Base-by-base conservation (phyloP, 225 moss, liverwort and hornwort species). In the Asterella californica region DNA sequence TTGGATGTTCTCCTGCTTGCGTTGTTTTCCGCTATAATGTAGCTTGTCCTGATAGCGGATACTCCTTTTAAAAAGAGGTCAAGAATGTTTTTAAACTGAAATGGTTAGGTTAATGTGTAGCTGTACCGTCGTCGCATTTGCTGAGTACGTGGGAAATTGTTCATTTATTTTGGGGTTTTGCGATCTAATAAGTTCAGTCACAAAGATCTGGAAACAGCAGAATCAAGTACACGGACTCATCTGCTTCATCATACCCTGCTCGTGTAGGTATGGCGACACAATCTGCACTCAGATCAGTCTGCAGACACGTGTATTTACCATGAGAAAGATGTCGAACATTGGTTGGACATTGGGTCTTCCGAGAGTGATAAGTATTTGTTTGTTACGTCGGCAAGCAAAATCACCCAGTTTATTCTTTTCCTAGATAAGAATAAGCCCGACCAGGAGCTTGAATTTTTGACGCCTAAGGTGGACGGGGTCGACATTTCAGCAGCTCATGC, bases 231-330 rank as follows among this genome's bases (percentile, higher is more conserved):
- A 53, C 2, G 53, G 4, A 53, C 53, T 53, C 53, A 18, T 53
- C 53, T 12, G 53, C 53, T 53, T 1, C 10, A 14, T 53, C 0
- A 55, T 49, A 78, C 82, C 70, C 68, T 27, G 37, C 76, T 60
- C 78, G 71, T 81, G 80, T 81, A 95, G 95, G 91, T 92, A 69
- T 97, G 94, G 94, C 85, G 84, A 68, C 96, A 97, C 84, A 93
- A 87, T 75, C 62, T 93, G 74, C 81, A 76, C 72, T 79, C 82
- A 70, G 85, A 89, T 69, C 94, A 94, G 73, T 87, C 88, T 42
- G 84, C 81, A 36, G 93, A 94, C 65, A 84, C 10, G 25, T 82
- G 91, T 83, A 82, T 94, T 65, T 94, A 93, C 76, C 91, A 93
- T 87, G 94, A 97, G 80, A 76, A 88, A 63, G 90, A 97, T 76